Base-by-base conservation (phyloP, 2,329 filamentous ascomycete species). In the Cephalotrichum gorgonifer region DNA sequence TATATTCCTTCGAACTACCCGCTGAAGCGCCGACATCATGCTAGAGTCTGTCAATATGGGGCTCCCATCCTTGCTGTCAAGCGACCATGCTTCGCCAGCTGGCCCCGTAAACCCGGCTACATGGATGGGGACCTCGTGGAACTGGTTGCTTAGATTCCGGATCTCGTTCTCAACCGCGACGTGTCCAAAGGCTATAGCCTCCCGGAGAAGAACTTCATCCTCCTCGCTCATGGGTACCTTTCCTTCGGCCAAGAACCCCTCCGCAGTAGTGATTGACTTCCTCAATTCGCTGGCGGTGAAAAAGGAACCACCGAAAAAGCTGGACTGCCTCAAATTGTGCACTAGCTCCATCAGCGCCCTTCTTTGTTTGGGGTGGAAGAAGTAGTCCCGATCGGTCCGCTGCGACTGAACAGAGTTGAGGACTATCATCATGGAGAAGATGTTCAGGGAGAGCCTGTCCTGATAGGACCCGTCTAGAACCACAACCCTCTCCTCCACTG, bases 371-470 rank as follows among this genome's bases (percentile, higher is more conserved):
- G 79, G 76, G 57, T 95, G 86, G 57, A 96, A 96, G 54, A 97
- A 84, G 60, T 95, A 96, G 61, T 96, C 90, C 49, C 78, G 72
- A 57, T 91, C 91, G 0, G 77, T 81, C 11, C 90, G 74, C 59
- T 96, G 87, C 5, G 89, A 95, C 23, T 90, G 90, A 1, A 97
- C 81, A 0, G 88, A 82, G 60, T 97, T 97, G 55, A 88, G 83
- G 2, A 86, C 83, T 43, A 96, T 79, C 60, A 88, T 81, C 65
- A 93, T 85, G 1, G 87, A 78, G 59, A 96, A 96, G 1, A 94
- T 66, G 55, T 95, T 95, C 25, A 90, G 73, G 0, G 84, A 87
- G 9, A 95, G 64, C 58, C 83, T 88, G 63, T 96, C 90, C 59
- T 91, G 88, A 57, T 83, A 88, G 1, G 84, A 91, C 0, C 89